Base-by-base conservation (phyloP, 345 rosid genomes). In the Gossypium bickii region DNA sequence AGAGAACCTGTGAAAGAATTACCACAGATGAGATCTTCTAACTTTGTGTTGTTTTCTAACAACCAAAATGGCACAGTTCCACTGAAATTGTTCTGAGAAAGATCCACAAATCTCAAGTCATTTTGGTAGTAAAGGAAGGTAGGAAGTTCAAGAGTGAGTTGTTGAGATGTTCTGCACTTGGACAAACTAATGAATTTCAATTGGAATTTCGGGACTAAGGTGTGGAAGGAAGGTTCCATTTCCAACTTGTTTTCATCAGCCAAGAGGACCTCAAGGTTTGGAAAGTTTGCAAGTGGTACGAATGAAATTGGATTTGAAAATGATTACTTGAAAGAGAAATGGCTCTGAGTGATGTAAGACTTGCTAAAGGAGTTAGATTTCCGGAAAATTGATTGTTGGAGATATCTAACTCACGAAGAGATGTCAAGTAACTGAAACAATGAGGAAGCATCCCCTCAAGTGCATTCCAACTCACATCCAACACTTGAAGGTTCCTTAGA, bases 51-150 rank as follows among this genome's bases (percentile, higher is more conserved):
- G 71, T 82, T 84, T 18, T n/a, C 17, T 2, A 84, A 43, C 51
- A 82, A 61, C 87, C 87, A 84, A 47, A 3, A 0, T 6, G 82
- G 85, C 34, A 80, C 71, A 3, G 20, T 48, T 48, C 75, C 80
- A 1, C 2, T 45, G 20, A 80, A 29, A 2, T 22, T 9, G 16
- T 15, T 29, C 1, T 45, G 6, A 11, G 62, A 63, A 2, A 80
- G 71, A 45, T 60, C 72, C 72, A 64, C 45, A 1, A 0, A 0
- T 29, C 27, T 49, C 52, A 83, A 45, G 15, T 73, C 52, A 43
- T 70, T 12, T 1, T 80, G 82, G 5, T 64, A 3, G 6, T 18
- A 18, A 1, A 80, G 65, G 41, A 83, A 83, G 17, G 11, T 52
- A 3, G 78, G 82, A 52, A 60, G 63, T 25, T 72, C 5, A 3